phyloP scores from a whole-genome alignment of 2,329 filamentous ascomycete species.

The Didymella pomorum region DNA sequence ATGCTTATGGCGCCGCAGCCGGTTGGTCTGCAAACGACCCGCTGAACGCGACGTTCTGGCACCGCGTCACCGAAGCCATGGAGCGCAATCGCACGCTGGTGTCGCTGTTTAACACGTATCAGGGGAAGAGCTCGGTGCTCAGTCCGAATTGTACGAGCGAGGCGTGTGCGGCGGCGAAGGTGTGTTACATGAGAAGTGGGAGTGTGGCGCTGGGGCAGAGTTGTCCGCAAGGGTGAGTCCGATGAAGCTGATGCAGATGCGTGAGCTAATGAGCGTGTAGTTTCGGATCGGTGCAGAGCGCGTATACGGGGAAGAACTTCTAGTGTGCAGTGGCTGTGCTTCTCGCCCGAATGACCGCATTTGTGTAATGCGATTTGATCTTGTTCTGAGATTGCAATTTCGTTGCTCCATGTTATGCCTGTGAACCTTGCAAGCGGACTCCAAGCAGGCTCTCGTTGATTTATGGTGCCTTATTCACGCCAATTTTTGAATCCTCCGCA shows the following conservation, averaged over 20 bases:
- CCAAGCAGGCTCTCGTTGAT: no score
- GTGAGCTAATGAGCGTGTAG: neutral
- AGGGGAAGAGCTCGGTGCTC: neutral
- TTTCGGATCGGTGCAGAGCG: constrained; percentile 9
- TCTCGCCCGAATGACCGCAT: neutral
- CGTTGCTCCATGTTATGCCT: no score
- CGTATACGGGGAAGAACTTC: constrained; percentile 8
- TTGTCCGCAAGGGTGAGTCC: constrained; percentile 6
- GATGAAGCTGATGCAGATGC: neutral
- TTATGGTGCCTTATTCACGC: no score
- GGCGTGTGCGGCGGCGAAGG: constrained; percentile 8
- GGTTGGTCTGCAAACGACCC: neutral
- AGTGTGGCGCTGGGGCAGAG: constrained; percentile 11
- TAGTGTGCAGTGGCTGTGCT: neutral
- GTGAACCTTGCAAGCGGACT: no score
- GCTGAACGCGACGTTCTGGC: constrained; percentile 14
- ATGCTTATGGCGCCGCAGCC: constrained; percentile 6
- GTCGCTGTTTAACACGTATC: constrained; percentile 6
- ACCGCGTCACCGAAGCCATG: constrained; percentile 9
- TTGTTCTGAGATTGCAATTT: no score
- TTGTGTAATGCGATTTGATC: no score
- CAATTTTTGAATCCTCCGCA: no score
- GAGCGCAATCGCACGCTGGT: constrained; percentile 8
- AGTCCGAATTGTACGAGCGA: constrained; percentile 10
- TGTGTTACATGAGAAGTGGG: constrained; percentile 12